Evolutionary conservation across 495 filamentous ascomycete genomes (phyloP).

Genomic region (Pyrenopolyporus hunteri): DNA sequence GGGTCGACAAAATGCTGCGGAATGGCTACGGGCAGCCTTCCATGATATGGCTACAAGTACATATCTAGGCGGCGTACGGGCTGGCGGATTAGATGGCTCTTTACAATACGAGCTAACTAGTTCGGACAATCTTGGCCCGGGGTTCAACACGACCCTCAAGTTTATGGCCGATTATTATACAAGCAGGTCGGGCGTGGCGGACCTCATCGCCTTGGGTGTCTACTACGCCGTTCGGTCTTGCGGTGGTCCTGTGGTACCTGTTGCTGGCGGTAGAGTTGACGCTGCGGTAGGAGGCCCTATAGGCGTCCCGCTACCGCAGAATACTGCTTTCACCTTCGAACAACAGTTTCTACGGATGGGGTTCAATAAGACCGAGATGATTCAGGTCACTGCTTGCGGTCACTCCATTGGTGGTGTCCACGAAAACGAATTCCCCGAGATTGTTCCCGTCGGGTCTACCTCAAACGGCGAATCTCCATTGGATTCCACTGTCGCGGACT

Average conservation of each 20-base stretch:
- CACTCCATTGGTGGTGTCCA: conserved; percentile 69
- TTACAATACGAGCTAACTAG: conserved; percentile 62
- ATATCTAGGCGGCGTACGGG: conserved; percentile 43
- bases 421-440: conserved; percentile 58
- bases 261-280: conserved; percentile 61
- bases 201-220: conserved; percentile 65
- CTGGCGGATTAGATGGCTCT: conserved; percentile 66
- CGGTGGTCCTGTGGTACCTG: conserved; percentile 62
- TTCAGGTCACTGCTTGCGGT: conserved; percentile 65
- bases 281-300: conserved; percentile 55
- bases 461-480: conserved; percentile 53
- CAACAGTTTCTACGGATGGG: conserved; percentile 64
- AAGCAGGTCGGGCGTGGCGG: conserved; percentile 56
- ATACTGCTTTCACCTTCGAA: conserved; percentile 56
- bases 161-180: conserved; percentile 61
- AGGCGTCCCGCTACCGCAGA: conserved; percentile 66
- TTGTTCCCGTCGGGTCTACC: conserved; percentile 55
- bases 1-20: conserved; percentile 62
- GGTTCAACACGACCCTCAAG: conserved; percentile 61
- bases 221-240: conserved; percentile 63
- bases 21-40: conserved; percentile 67
- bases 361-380: conserved; percentile 62
- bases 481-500: conserved; percentile 54
- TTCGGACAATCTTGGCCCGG: conserved; percentile 64
- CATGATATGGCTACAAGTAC: conserved; percentile 66